Percentiles rank a stretch among this genome's conserved stretches.
Evolutionary conservation across 768 basidiomycete genomes (phyloP).

Genomic region (Pleurotus platypus): DNA sequence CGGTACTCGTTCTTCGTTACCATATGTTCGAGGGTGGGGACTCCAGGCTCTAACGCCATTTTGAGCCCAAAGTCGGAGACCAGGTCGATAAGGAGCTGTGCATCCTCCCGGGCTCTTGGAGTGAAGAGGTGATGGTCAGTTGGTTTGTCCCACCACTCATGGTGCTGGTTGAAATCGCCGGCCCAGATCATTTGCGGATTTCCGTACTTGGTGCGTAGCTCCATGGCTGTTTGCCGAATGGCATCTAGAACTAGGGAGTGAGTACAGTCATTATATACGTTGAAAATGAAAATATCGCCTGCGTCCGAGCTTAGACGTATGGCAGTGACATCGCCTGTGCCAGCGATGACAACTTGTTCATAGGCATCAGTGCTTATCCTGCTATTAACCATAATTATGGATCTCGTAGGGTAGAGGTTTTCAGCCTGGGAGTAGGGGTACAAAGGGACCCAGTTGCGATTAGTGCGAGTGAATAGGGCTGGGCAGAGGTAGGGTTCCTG

Average conservation of each 20-base stretch:
- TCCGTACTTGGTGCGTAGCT: background rate
- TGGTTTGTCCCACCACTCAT: conserved; percentile 34
- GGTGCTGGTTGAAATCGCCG: conserved; percentile 39
- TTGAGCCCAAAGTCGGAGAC: conserved; percentile 21
- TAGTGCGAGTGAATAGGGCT: background rate
- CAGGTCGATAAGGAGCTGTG: conserved; percentile 23
- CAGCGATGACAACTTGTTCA: conserved; percentile 15
- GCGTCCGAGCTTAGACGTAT: conserved; percentile 15
- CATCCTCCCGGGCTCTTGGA: conserved; percentile 11
- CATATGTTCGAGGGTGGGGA: conserved; percentile 28
- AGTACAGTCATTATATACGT: conserved; percentile 20
- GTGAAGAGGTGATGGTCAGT: conserved; percentile 32
- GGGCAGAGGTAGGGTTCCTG: conserved; percentile 29
- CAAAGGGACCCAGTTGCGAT: background rate
- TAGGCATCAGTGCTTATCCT: conserved; percentile 14
- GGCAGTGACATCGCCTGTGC: conserved; percentile 20
- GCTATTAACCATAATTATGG: conserved; percentile 20
- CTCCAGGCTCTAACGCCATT: conserved; percentile 28
- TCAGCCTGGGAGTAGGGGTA: background rate
- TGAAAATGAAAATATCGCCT: conserved; percentile 19
- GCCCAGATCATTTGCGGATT: conserved; percentile 22
- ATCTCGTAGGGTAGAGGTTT: conserved; percentile 6
- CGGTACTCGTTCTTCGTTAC: conserved; percentile 29
- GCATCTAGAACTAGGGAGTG: conserved; percentile 5
- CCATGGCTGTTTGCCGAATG: background rate